Base-by-base conservation (phyloP, 805 yeast genomes). In the Priceomyces carsonii region DNA sequence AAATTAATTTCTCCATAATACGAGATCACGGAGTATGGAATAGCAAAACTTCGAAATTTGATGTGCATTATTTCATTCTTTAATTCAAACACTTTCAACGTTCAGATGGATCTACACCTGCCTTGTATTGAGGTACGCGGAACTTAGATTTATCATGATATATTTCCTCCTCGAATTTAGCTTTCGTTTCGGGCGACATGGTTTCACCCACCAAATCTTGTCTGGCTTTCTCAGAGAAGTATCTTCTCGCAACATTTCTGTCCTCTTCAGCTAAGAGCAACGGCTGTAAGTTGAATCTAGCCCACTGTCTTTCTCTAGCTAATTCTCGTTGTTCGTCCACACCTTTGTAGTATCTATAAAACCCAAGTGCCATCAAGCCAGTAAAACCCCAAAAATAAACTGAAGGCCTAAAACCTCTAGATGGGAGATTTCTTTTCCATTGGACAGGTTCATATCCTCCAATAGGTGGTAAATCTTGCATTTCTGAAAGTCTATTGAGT, bases 381-480 rank as follows among this genome's bases (percentile, higher is more conserved):
- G 78, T 67, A 40, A 85, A 58, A 23, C 82, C 77, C 55, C 77
- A 77, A 41, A 86, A 71, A 67, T 82, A 86, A 28, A 85, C 69
- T 27, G 78, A 66, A 10, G 95, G 93, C 39, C 91, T 70, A 66
- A 86, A 86, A 2, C 95, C 95, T 48, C 95, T 72, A 2, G 91
- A 67, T 16, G 95, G 95, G 32, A 87, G 64, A 60, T 86, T 82
- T 58, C 95, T 77, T 66, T 82, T 83, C 95, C 95, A 87, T 66
- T 86, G 95, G 42, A 87, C 77, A 28, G 85, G 83, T 45, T 83
- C 89, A 53, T 87, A 86, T 43, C 95, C 95, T 38, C 85, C 87
- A 50, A 77, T 69, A 39, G 95, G 95, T 53, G 95, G 95, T 55
- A 87, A 66, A 55, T 87, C 95, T 72, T 87, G 95, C 74, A 69